Percentiles rank a stretch among this genome's conserved stretches.
Evolutionary conservation across 176 grass and related monocot species (phyloP).

Genomic region (Tillandsia fasciculata): DNA sequence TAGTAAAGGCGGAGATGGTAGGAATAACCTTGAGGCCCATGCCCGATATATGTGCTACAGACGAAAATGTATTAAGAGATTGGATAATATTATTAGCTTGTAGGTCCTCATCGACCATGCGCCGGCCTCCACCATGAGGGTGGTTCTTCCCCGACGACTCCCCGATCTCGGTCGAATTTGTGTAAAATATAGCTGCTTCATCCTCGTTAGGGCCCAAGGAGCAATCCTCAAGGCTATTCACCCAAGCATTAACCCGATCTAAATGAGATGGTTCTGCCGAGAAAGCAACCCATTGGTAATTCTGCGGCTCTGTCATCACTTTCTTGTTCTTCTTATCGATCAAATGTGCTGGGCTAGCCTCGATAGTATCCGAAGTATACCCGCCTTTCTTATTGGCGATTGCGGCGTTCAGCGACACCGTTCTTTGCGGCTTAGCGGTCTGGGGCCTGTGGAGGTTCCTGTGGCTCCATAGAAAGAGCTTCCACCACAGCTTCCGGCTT

Average conservation of each 20-base stretch:
- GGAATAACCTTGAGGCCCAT: constrained; percentile 72
- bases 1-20: constrained; percentile 53
- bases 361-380: constrained; percentile 67
- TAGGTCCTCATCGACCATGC: constrained; percentile 24
- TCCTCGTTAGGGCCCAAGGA: constrained; percentile 20
- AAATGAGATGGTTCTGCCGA: constrained; percentile 39
- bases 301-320: constrained; percentile 20
- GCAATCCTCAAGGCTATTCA: constrained; percentile 52
- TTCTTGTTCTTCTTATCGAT: constrained; percentile 33
- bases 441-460: constrained; percentile 39
- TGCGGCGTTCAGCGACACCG: background rate
- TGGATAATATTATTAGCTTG: constrained; percentile 50
- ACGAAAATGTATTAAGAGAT: constrained; percentile 45
- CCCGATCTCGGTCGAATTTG: constrained; percentile 29
- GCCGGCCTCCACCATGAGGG: constrained; percentile 14
- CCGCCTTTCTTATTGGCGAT: constrained; percentile 29
- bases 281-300: constrained; percentile 60
- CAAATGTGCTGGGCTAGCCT: constrained; percentile 14
- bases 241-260: constrained; percentile 80
- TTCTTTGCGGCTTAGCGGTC: background rate
- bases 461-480: constrained; percentile 74
- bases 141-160: constrained; percentile 38
- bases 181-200: background rate
- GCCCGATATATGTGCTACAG: constrained; percentile 60
- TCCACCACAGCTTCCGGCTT: constrained; percentile 80